Percentiles rank a stretch among this genome's conserved stretches.
Conservation (phyloP, 148 eudicot genomes). For the Nepenthes gracilis region DNA sequence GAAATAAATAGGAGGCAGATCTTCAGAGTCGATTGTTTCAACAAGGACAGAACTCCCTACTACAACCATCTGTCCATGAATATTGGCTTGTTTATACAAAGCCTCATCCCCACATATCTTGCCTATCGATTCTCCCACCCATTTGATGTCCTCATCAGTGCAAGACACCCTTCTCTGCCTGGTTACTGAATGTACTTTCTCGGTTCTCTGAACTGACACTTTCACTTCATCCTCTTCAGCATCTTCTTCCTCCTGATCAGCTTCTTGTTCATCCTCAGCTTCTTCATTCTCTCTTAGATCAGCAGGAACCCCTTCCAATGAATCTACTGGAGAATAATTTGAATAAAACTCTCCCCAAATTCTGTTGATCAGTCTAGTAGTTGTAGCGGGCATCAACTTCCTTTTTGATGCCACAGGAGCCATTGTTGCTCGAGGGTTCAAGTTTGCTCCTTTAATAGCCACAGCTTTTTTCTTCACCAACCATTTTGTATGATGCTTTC, state of each 20-base stretch:
- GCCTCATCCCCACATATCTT: constrained; percentile 21
- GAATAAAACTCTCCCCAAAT: constrained; percentile 97
- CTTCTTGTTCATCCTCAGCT: constrained; percentile 56
- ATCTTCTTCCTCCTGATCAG: constrained; percentile 40
- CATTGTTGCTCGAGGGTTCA: constrained; percentile 79
- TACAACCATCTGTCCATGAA: constrained; percentile 42
- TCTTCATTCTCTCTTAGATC: constrained; percentile 48
- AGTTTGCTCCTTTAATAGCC: constrained; percentile 41
- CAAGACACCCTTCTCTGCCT: constrained; percentile 29
- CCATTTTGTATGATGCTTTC: constrained; percentile 92
- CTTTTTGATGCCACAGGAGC: constrained; percentile 58
- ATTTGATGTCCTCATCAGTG: constrained; percentile 31
- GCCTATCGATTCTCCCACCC: constrained; percentile 61
- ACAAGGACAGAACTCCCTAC: constrained; percentile 61
- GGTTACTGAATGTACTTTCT: constrained; percentile 16
- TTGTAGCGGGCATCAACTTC: constrained; percentile 88
- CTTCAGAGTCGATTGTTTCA: constrained; percentile 39
- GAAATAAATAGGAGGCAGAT: constrained; percentile 40
- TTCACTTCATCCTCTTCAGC: constrained; percentile 35
- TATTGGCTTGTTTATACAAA: constrained; percentile 47
- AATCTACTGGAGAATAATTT: constrained; percentile 63
- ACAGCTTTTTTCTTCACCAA: constrained; percentile 65
- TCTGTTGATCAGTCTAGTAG: constrained; percentile 79
- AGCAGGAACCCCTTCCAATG: constrained; percentile 26
- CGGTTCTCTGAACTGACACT: constrained; percentile 18